These are phyloP conservation scores for Phytophthora sojae DNA, from an alignment of 352 stramenopile genomes.

Conservation along the genomic window DNA sequence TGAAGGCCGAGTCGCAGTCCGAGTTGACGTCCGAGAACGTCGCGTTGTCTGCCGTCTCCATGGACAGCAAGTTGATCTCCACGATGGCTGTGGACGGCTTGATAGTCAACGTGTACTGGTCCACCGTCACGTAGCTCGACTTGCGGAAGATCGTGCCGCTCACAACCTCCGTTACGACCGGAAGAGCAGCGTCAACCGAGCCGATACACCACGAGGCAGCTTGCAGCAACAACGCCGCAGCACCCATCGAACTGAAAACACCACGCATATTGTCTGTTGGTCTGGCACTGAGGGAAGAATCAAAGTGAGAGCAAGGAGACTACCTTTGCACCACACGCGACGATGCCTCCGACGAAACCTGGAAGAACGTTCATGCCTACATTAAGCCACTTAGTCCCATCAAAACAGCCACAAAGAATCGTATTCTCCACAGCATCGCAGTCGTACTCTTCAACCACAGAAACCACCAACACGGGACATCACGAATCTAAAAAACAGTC, in stretches of 20 bases:
- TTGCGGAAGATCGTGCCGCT: constrained; percentile 68
- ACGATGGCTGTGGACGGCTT: constrained; percentile 48
- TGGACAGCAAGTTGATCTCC: constrained; percentile 74
- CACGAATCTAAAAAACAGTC: constrained; percentile 10
- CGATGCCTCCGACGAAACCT: constrained; percentile 4
- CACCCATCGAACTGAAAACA: constrained; percentile 18
- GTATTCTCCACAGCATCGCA: background rate
- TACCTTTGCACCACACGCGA: constrained; percentile 2
- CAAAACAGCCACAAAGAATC: constrained; percentile 16
- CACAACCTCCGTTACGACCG: constrained; percentile 52
- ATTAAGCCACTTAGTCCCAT: constrained; percentile 13
- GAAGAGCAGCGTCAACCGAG: constrained; percentile 23
- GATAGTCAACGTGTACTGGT: constrained; percentile 66
- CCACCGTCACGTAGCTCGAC: constrained; percentile 57
- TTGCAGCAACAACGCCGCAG: constrained; percentile 26
- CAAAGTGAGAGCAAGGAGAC: constrained; percentile 14
- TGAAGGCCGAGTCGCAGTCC: constrained; percentile 79
- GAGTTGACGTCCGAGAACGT: constrained; percentile 63
- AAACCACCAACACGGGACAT: background rate
- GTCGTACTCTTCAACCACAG: background rate
- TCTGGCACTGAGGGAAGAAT: background rate
- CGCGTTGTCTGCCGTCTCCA: constrained; percentile 56
- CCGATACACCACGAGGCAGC: constrained; percentile 10
- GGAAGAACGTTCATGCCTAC: constrained; percentile 1
- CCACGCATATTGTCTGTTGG: constrained; percentile 22